Percentiles rank a stretch among this genome's conserved stretches.
Conservation (phyloP, 2,329 filamentous ascomycete genomes). For the Sodiomyces alkalinus region DNA sequence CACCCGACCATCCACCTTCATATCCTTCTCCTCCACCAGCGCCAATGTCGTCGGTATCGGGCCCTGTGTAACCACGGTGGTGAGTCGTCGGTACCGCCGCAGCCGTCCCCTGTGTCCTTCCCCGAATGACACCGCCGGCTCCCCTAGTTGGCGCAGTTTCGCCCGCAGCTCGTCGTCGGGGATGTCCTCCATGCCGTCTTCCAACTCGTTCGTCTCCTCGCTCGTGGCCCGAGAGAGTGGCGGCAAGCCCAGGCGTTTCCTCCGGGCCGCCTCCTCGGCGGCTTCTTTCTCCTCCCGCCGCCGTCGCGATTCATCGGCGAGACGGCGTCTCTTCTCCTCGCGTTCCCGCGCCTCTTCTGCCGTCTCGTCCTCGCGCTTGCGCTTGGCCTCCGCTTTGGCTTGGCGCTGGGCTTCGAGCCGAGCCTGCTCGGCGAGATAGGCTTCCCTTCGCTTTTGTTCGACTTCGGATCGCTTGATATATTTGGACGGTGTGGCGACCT, state of each 20-base stretch:
- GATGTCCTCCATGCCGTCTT: slow-evolving; percentile 44
- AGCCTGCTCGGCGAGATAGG: slow-evolving; percentile 71
- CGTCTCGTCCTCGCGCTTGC: slow-evolving; percentile 79
- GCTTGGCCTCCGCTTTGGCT: slow-evolving; percentile 59
- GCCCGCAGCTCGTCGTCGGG: slow-evolving; percentile 52
- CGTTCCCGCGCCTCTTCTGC: slow-evolving; percentile 51
- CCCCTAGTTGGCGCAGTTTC: slow-evolving; percentile 54
- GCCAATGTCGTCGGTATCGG: slow-evolving; percentile 78
- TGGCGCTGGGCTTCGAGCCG: slow-evolving; percentile 56
- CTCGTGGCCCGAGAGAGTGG: slow-evolving; percentile 38
- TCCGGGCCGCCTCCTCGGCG: slow-evolving; percentile 54
- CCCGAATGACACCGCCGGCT: slow-evolving; percentile 67
- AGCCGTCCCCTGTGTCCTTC: slow-evolving; percentile 59
- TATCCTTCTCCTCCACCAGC: slow-evolving; percentile 70
- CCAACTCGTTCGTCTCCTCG: slow-evolving; percentile 27
- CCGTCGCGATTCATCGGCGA: slow-evolving; percentile 66
- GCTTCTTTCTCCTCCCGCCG: slow-evolving; percentile 58
- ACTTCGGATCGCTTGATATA: slow-evolving; percentile 75
- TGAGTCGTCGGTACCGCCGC: slow-evolving; percentile 54
- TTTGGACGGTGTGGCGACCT: slow-evolving; percentile 41
- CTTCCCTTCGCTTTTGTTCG: slow-evolving; percentile 66
- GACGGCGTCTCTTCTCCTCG: slow-evolving; percentile 65
- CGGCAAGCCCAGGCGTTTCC: slow-evolving; percentile 68
- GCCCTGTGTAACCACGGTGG: slow-evolving; percentile 47
- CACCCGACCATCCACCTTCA: slow-evolving; percentile 59